These are phyloP conservation scores for Roridomyces roridus DNA, from an alignment of 768 basidiomycete genomes.

Conservation along the genomic window DNA sequence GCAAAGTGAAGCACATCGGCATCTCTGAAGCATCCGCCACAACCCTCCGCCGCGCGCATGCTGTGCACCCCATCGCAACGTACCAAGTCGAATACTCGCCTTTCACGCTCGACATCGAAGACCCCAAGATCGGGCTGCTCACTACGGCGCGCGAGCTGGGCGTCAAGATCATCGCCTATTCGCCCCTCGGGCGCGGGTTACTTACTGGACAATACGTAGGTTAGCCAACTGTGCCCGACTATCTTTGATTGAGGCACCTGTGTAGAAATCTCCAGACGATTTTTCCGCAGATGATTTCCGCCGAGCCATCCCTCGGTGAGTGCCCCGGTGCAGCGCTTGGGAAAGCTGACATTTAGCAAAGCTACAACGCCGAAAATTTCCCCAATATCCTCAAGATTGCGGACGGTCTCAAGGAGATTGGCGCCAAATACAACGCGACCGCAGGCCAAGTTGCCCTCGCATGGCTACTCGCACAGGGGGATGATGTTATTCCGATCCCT, in stretches of 20 bases:
- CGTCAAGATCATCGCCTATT: slow-evolving; percentile 33
- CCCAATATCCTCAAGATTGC: too few relatives aligned
- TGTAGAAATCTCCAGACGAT: slow-evolving; percentile 23
- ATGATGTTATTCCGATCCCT: too few relatives aligned
- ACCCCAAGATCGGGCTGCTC: slow-evolving; percentile 20
- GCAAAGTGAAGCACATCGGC: slow-evolving; percentile 35
- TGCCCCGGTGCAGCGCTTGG: too few relatives aligned
- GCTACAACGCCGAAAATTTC: too few relatives aligned
- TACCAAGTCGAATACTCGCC: slow-evolving; percentile 33
- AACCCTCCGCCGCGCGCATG: slow-evolving; percentile 32
- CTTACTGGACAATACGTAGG: slow-evolving; percentile 26
- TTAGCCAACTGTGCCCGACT: background rate
- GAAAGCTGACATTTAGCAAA: too few relatives aligned
- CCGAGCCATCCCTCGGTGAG: slow-evolving; percentile 27
- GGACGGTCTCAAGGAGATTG: too few relatives aligned
- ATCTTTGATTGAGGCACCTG: background rate
- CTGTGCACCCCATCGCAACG: slow-evolving; percentile 27
- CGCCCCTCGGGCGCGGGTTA: slow-evolving; percentile 39
- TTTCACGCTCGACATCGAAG: slow-evolving; percentile 16
- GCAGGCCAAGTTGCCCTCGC: too few relatives aligned
- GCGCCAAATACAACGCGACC: too few relatives aligned
- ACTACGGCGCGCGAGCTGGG: slow-evolving; percentile 31
- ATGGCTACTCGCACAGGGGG: too few relatives aligned
- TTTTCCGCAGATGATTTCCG: slow-evolving; percentile 34
- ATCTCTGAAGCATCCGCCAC: slow-evolving; percentile 33